phyloP scores from a whole-genome alignment of 2,329 filamentous ascomycete genomes.

The Diaporthe ampelina region DNA sequence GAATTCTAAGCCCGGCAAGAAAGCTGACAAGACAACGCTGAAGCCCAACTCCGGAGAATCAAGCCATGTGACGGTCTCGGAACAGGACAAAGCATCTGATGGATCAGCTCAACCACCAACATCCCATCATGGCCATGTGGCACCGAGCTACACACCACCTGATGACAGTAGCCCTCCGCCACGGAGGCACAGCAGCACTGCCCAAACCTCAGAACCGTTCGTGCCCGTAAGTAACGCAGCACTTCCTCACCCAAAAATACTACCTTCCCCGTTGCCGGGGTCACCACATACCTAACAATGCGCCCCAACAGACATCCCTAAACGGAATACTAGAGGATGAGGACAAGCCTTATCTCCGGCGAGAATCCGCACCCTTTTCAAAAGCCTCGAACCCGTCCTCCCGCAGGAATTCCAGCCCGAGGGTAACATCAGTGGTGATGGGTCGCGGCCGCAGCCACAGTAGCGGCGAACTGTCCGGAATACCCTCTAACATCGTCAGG shows the following conservation, averaged over 20 bases:
- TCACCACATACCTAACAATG: neutral
- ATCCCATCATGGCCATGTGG: neutral
- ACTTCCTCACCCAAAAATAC: neutral
- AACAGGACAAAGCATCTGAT: neutral
- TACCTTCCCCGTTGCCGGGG: no score
- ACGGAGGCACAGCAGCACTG: conserved; percentile 3
- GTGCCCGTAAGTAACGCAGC: conserved; percentile 13
- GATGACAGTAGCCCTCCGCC: neutral
- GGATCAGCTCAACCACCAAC: neutral
- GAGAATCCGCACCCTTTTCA: neutral
- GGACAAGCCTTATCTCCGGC: neutral
- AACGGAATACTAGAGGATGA: neutral
- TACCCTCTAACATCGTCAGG: neutral
- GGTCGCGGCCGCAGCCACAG: neutral
- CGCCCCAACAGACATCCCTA: neutral
- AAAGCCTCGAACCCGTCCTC: neutral
- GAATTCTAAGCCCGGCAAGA: neutral
- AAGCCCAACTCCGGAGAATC: neutral
- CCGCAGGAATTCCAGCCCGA: neutral
- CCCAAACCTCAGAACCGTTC: neutral
- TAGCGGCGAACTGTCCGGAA: neutral
- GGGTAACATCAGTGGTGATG: neutral
- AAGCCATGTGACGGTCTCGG: neutral
- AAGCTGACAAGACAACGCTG: neutral
- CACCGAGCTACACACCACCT: neutral